Conservation (phyloP, 192 early-diverging fungal species). For the Paraglomus occultum region DNA sequence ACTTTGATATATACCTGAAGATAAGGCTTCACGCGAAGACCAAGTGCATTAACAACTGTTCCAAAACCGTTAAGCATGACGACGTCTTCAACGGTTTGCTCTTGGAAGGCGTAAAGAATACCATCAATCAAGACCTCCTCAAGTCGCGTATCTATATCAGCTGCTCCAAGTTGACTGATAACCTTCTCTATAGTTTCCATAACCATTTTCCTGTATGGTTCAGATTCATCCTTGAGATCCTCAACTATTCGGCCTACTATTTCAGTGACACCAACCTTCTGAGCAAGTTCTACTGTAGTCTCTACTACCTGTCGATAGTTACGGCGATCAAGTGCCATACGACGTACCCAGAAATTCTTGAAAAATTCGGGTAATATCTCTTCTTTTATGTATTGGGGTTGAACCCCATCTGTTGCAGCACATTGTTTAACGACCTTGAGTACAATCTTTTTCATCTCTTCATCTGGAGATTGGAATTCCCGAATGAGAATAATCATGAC, state of each 20-base stretch:
- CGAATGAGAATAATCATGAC: conserved; percentile 90
- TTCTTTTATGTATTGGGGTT: conserved; percentile 77
- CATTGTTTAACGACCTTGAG: conserved; percentile 98
- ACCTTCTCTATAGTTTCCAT: conserved; percentile 95
- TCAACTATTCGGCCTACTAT: conserved; percentile 85
- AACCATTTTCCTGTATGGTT: conserved; percentile 94
- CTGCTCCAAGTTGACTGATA: conserved; percentile 70
- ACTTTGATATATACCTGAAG: conserved; percentile 32
- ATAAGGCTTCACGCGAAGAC: conserved; percentile 87
- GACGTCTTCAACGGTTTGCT: conserved; percentile 92
- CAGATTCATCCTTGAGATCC: conserved; percentile 93
- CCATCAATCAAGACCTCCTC: conserved; percentile 98
- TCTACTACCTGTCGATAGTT: conserved; percentile 93
- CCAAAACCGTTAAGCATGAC: conserved; percentile 96
- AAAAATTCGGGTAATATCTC: conserved; percentile 96
- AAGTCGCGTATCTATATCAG: conserved; percentile 88
- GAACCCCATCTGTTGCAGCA: conserved; percentile 89
- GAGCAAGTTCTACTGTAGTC: conserved; percentile 93
- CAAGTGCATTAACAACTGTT: conserved; percentile 88
- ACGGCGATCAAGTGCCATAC: conserved; percentile 94
- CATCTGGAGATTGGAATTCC: conserved; percentile 97
- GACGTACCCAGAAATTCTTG: conserved; percentile 95
- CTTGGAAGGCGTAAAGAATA: conserved; percentile 97
- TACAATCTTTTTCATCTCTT: conserved; percentile 99
- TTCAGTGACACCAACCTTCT: conserved; percentile 89